A percentile compares a stretch with the other conserved stretches of the same genome.
phyloP scores from a whole-genome alignment of 176 grass and related monocot species.

The Pharus latifolius region DNA sequence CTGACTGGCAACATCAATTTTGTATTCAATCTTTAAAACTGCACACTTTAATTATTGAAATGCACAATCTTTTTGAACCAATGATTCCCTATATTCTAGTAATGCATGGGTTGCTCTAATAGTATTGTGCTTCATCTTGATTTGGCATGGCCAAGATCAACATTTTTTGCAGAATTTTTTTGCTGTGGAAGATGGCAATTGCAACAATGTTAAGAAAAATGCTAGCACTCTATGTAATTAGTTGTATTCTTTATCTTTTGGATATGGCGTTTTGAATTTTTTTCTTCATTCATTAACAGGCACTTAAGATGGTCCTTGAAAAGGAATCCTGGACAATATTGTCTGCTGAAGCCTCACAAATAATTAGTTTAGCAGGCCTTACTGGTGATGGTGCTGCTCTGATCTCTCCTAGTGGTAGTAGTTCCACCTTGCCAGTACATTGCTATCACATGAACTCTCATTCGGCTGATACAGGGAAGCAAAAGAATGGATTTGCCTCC shows the following conservation, averaged over 20 bases:
- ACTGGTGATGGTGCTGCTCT: conserved; percentile 87
- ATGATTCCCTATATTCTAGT: not conserved
- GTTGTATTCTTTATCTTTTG: not conserved
- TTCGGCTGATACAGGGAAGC: conserved; percentile 31
- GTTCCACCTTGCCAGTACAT: conserved; percentile 36
- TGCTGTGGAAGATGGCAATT: not conserved
- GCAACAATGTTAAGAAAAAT: not conserved
- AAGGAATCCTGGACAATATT: conserved; percentile 94
- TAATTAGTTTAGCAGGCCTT: conserved; percentile 90
- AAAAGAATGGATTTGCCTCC: conserved; percentile 60
- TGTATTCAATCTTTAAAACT: no score
- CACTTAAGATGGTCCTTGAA: conserved; percentile 95
- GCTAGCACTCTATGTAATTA: not conserved
- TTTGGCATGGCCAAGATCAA: no score
- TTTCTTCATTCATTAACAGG: conserved; percentile 35
- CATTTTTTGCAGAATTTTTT: no score
- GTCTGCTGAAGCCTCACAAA: conserved; percentile 54
- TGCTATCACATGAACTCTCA: conserved; percentile 32
- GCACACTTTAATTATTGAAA: no score
- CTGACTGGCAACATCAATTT: no score
- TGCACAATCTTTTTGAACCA: no score
- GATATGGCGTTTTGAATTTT: conserved; percentile 1
- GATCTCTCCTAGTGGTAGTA: conserved; percentile 42
- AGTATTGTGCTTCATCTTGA: not conserved
- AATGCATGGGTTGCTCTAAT: conserved; percentile 6